A percentile compares a stretch with the other conserved stretches of the same genome.
phyloP scores from a whole-genome alignment of 2,329 filamentous ascomycete genomes.

The Cordyceps tenuipes region DNA sequence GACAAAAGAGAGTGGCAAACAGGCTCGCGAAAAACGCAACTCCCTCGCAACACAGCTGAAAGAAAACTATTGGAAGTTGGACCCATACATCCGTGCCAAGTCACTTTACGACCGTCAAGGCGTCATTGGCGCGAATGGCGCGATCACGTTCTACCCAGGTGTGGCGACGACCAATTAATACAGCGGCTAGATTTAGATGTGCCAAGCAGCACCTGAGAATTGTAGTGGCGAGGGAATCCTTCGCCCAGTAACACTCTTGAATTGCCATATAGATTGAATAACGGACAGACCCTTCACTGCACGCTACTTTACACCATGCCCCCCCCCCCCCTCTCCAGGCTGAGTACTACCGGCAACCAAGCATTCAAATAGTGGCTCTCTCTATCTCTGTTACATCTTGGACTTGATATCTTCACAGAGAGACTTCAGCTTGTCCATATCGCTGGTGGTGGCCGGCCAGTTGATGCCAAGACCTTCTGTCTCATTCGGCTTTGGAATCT shows the following conservation, averaged over 20 bases:
- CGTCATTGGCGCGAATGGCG: slow-evolving; percentile 58
- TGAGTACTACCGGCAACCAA: not conserved
- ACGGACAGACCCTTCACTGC: not conserved
- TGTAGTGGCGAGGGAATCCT: not conserved
- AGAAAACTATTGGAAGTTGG: slow-evolving; percentile 78
- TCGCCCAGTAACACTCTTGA: not conserved
- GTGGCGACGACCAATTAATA: slow-evolving; percentile 12
- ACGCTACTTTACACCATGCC: not conserved
- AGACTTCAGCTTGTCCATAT: slow-evolving; percentile 78
- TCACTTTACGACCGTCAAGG: slow-evolving; percentile 80
- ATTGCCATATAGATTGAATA: not conserved
- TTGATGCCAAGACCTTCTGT: slow-evolving; percentile 67
- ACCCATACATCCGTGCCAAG: slow-evolving; percentile 76
- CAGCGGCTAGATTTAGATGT: no score
- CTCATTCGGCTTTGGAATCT: slow-evolving; percentile 91
- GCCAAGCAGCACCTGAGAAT: not conserved
- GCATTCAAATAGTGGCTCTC: not conserved
- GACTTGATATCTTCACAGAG: slow-evolving; percentile 77
- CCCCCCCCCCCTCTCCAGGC: not conserved
- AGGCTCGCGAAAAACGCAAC: slow-evolving; percentile 49
- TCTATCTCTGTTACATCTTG: slow-evolving; percentile 58
- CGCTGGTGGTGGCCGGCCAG: slow-evolving; percentile 68
- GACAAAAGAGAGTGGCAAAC: slow-evolving; percentile 34
- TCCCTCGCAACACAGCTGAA: slow-evolving; percentile 55
- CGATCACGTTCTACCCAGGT: slow-evolving; percentile 59